A percentile compares a stretch with the other conserved stretches of the same genome.
Evolutionary conservation across 2,329 filamentous ascomycete genomes (phyloP).

Genomic region (Fulvia fulva): DNA sequence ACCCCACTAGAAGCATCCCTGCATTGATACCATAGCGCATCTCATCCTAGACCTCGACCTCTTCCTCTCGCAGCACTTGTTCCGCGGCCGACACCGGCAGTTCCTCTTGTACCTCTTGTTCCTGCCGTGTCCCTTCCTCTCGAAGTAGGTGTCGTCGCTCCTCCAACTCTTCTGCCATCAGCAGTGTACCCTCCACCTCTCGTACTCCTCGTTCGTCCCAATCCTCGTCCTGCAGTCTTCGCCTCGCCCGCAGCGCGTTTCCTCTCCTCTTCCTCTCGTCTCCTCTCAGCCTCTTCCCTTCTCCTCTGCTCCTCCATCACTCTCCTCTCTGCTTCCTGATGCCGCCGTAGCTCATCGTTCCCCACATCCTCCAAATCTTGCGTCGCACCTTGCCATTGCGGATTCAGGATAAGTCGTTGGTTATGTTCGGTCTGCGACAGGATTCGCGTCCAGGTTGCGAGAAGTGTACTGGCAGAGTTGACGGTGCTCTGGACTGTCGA

Average conservation of each 20-base stretch:
- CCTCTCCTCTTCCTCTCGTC: conserved; percentile 51
- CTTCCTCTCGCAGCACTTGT: conserved; percentile 33
- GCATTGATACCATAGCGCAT: background rate
- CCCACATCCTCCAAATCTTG: conserved; percentile 85
- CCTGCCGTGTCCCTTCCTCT: conserved; percentile 50
- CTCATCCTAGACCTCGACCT: conserved; percentile 30
- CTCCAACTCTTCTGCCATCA: conserved; percentile 33
- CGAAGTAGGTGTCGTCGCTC: conserved; percentile 43
- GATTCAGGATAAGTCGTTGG: conserved; percentile 83
- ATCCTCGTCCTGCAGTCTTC: conserved; percentile 33
- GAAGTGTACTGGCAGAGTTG: conserved; percentile 77
- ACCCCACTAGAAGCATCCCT: no score
- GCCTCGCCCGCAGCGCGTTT: conserved; percentile 53
- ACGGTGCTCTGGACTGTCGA: conserved; percentile 81
- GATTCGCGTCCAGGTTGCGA: conserved; percentile 94
- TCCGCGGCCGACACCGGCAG: conserved; percentile 37
- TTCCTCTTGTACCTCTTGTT: conserved; percentile 42
- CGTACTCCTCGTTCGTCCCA: conserved; percentile 31
- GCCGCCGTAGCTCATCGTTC: conserved; percentile 67
- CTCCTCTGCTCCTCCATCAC: conserved; percentile 75
- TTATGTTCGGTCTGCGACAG: conserved; percentile 97
- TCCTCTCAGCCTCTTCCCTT: conserved; percentile 57
- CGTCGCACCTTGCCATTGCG: conserved; percentile 82
- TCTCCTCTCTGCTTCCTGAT: conserved; percentile 72
- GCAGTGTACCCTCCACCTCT: conserved; percentile 27